Base-by-base conservation (phyloP, 169 alveolate genomes). In the Eimeria mitis region DNA sequence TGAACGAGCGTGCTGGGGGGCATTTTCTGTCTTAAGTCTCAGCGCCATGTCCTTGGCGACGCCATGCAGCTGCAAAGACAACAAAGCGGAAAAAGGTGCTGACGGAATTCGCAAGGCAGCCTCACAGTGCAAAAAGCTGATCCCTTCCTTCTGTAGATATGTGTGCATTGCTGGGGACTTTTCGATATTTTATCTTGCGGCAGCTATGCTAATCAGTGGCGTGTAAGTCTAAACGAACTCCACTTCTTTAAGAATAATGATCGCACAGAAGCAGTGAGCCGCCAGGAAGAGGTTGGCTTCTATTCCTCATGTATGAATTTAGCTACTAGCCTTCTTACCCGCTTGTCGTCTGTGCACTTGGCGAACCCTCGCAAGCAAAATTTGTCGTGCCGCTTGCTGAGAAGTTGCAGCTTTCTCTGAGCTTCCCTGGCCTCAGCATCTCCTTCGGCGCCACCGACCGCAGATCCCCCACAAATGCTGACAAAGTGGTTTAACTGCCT, bases 391-490 rank as follows among this genome's bases (percentile, higher is more conserved):
- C 76, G 56, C 61, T 90, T 90, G 68, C 52, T 40, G 9, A 90
- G 89, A 44, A 75, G 65, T 71, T 56, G 85, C 54, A 90, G 76
- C 65, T 75, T 75, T 59, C 87, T 90, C 42, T 90, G 89, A 14
- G 95, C 95, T 75, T 90, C 95, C 78, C 73, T 37, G 90, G 89
- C 81, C 83, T 90, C 95, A 14, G 71, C 89, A 21, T 40, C 73
- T 47, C 61, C 87, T 47, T 70, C 87, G 40, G 56, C 40, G 54
- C 90, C 95, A 40, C 89, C 95, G 25, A 31, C 83, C 25, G 95
- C 79, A 7, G 89, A 52, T 37, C 95, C 95, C 56, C 89, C 95
- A 84, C 95, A 90, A 34, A 84, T 84, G 78, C 91, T 84, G 42
- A 84, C 91, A 16, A 84, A 54, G 40, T 84, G 91, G 37, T 84